Evolutionary conservation across 192 early-diverging fungal genomes (phyloP).

Genomic region (Kappamyces sp.): DNA sequence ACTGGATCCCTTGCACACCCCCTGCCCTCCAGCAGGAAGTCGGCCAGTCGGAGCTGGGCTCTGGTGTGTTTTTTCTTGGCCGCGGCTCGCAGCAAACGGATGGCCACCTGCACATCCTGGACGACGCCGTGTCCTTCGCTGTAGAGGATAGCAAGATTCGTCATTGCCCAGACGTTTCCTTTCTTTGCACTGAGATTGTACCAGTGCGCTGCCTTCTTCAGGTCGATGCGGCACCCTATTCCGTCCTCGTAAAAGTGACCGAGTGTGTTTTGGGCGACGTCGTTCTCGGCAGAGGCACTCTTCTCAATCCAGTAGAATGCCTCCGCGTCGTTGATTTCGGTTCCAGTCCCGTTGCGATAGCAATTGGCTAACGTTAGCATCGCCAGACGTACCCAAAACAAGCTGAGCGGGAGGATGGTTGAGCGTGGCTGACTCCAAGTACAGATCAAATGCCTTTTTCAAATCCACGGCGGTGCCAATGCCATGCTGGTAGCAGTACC

Average conservation of each 20-base stretch:
- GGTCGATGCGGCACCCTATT: conserved; percentile 53
- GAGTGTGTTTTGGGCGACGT: conserved; percentile 72
- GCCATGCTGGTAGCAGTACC: conserved; percentile 76
- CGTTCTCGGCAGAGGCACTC: conserved; percentile 57
- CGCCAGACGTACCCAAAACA: conserved; percentile 21
- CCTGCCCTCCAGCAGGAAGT: conserved; percentile 26
- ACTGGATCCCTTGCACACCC: conserved; percentile 23
- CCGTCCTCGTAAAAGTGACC: conserved; percentile 80
- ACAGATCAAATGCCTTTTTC: conserved; percentile 47
- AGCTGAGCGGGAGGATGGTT: conserved; percentile 53
- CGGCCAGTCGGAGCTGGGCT: conserved; percentile 39
- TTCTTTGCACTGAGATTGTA: conserved; percentile 64
- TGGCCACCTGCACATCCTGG: conserved; percentile 50
- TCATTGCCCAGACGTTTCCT: conserved; percentile 61
- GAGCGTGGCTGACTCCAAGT: conserved; percentile 29
- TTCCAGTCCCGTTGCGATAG: conserved; percentile 73
- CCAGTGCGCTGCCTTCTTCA: conserved; percentile 62
- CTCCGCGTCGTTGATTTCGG: conserved; percentile 52
- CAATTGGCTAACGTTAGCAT: conserved; percentile 71
- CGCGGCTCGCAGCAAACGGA: conserved; percentile 59
- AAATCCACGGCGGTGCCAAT: conserved; percentile 60
- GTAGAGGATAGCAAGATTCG: conserved; percentile 45
- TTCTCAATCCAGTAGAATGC: conserved; percentile 70
- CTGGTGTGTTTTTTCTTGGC: conserved; percentile 51
- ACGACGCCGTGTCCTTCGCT: conserved; percentile 55